Base-by-base conservation (phyloP, 2,329 filamentous ascomycete genomes). In the Phaeosphaeria sp. region DNA sequence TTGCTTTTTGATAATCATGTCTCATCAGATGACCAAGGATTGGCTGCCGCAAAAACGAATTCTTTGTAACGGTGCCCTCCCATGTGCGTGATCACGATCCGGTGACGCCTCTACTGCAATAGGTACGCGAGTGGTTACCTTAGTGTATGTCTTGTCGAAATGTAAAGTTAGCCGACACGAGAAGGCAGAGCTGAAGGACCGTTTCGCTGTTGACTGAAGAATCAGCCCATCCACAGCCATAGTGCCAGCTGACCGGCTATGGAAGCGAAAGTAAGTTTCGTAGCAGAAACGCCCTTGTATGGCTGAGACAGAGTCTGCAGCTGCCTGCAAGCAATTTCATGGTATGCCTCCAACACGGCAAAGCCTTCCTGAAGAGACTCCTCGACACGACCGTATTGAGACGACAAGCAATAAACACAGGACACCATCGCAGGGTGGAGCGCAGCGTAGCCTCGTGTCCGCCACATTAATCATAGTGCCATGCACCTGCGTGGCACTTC, bases 21-120 rank as follows among this genome's bases (percentile, higher is more conserved):
- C 59, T 61, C 53, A 59, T 69, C 64, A 66, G 57, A 66, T 65
- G 63, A 67, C 55, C 52, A 53, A 45, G 56, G 53, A 62, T 57
- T 66, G 64, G 62, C 49, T 56, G 59, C 63, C 60, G 54, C 53
- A 65, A 71, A 69, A 68, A 67, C 53, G 47, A 63, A 60, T 30
- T 52, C 39, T 51, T 60, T 45, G 20, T 47, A 67, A 68, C 64
- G 67, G 64, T 52, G 60, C 51, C 55, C 42, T 55, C 49, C 45
- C 54, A 48, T 56, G 50, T 58, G 53, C 47, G 51, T 30, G 45
- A 64, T 65, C 56, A 53, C 49, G 59, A 65, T 66, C 60, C 59
- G 64, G 65, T 63, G 63, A 68, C 63, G 63, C 66, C 64, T 36
- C 11, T 53, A 39, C 49, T 53, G 49, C 48, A 47, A 54, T 44